Conservation (phyloP, 1,284 basidiomycete species). For the Paramarasmius palmivorus region DNA sequence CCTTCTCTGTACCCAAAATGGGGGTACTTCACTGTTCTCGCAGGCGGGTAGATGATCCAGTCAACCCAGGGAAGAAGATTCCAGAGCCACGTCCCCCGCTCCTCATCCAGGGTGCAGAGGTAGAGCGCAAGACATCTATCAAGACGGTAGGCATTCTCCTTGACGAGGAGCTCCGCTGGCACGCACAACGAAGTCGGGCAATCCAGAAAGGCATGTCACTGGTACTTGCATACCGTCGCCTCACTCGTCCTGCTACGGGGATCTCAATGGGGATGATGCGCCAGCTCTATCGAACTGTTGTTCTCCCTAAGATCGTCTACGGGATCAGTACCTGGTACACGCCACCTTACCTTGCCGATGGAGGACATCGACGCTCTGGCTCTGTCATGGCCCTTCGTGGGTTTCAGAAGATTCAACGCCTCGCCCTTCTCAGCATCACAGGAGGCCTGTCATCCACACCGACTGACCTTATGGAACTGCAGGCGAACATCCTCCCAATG, state of each 20-base stretch:
- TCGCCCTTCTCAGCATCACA: conserved; percentile 20
- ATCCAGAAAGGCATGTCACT: conserved; percentile 29
- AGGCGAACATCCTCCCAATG: conserved; percentile 23
- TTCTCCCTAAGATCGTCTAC: conserved; percentile 36
- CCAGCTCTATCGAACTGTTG: conserved; percentile 28
- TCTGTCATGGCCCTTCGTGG: conserved; percentile 6
- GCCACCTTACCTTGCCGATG: conserved; percentile 15
- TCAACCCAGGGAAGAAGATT: conserved; percentile 1
- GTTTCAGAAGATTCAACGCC: conserved; percentile 18
- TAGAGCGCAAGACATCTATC: conserved; percentile 14
- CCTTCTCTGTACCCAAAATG: conserved; percentile 25
- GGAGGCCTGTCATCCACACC: conserved; percentile 25
- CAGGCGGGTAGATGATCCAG: neutral
- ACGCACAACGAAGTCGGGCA: conserved; percentile 27
- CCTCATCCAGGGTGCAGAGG: conserved; percentile 2
- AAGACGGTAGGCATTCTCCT: conserved; percentile 37
- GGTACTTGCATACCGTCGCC: conserved; percentile 19
- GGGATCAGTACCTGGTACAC: conserved; percentile 35
- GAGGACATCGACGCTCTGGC: neutral
- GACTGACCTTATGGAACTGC: conserved; percentile 23
- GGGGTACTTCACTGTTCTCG: conserved; percentile 22
- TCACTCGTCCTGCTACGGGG: conserved; percentile 20
- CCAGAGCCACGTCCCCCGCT: conserved; percentile 8
- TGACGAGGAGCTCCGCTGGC: conserved; percentile 34
- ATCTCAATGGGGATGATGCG: conserved; percentile 14